Percentiles rank a stretch among this genome's conserved stretches.
Evolutionary conservation across 2,329 filamentous ascomycete species (phyloP).

Genomic region (Fusarium ambrosium): DNA sequence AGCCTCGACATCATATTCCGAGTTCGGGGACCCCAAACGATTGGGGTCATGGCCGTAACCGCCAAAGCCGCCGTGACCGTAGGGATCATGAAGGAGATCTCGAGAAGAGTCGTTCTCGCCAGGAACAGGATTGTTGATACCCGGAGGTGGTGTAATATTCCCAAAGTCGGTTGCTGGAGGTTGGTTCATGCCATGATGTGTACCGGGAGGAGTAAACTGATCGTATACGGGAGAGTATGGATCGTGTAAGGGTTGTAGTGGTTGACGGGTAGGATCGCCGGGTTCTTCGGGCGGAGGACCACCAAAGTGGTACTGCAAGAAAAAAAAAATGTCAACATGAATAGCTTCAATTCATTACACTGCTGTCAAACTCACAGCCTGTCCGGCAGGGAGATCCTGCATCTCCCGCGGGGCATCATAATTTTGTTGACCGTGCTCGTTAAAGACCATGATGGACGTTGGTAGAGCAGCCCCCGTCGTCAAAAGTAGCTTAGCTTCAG

Average conservation of each 20-base stretch:
- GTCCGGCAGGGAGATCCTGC: constrained; percentile 41
- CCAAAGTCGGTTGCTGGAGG: neutral
- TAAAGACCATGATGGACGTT: constrained; percentile 29
- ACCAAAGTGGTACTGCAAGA: constrained; percentile 37
- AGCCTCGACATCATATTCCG: constrained; percentile 37
- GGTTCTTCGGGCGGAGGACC: constrained; percentile 28
- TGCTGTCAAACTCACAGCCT: constrained; percentile 33
- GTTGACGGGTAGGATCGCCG: constrained; percentile 19
- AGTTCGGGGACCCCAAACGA: constrained; percentile 14
- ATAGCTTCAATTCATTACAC: neutral
- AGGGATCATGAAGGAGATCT: constrained; percentile 33
- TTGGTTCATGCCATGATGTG: constrained; percentile 3
- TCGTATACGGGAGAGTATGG: constrained; percentile 27
- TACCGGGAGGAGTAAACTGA: neutral
- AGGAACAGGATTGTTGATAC: constrained; percentile 26
- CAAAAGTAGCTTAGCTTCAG: neutral
- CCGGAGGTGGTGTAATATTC: constrained; percentile 22
- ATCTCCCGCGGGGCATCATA: constrained; percentile 39
- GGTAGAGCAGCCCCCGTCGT: neutral
- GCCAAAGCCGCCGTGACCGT: constrained; percentile 30
- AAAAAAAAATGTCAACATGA: neutral
- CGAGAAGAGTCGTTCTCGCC: constrained; percentile 36
- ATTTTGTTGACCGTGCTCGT: constrained; percentile 23
- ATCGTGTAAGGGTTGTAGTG: constrained; percentile 22
- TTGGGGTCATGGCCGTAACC: constrained; percentile 30